phyloP scores from a whole-genome alignment of 148 eudicot species.

The Diospyros kaki region DNA sequence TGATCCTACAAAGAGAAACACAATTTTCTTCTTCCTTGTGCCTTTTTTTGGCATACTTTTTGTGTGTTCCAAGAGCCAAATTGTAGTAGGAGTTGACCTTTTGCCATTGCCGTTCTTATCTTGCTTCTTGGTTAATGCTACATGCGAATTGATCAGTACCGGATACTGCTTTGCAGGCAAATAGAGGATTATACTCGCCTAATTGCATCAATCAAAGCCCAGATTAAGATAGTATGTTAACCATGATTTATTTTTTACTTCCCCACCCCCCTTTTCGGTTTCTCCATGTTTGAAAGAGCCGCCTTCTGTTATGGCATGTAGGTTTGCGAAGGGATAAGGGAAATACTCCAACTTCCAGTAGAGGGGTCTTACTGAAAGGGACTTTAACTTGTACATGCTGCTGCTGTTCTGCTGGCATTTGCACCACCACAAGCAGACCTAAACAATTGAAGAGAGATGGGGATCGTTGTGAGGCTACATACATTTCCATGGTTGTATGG shows the following conservation, averaged over 20 bases:
- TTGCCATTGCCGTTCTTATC: background rate
- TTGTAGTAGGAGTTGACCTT: background rate
- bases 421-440: background rate
- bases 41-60: too few species aligned
- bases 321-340: slow-evolving; percentile 79
- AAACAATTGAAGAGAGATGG: background rate
- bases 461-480: background rate
- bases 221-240: slow-evolving; percentile 74
- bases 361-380: slow-evolving; percentile 13
- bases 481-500: background rate
- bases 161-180: slow-evolving; percentile 47
- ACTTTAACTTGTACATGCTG: background rate
- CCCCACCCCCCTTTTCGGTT: background rate
- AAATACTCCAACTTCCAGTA: slow-evolving; percentile 56
- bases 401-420: slow-evolving; percentile 1
- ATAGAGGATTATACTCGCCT: slow-evolving; percentile 68
- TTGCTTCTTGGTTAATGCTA: background rate
- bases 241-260: background rate
- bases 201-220: slow-evolving; percentile 76
- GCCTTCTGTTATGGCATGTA: slow-evolving; percentile 23
- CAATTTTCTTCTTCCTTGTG: background rate
- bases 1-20: too few species aligned
- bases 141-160: background rate
- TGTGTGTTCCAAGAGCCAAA: background rate
- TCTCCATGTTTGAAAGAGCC: background rate